These are phyloP conservation scores for Saitozyma podzolica DNA, from an alignment of 768 basidiomycete species.

Conservation along the genomic window DNA sequence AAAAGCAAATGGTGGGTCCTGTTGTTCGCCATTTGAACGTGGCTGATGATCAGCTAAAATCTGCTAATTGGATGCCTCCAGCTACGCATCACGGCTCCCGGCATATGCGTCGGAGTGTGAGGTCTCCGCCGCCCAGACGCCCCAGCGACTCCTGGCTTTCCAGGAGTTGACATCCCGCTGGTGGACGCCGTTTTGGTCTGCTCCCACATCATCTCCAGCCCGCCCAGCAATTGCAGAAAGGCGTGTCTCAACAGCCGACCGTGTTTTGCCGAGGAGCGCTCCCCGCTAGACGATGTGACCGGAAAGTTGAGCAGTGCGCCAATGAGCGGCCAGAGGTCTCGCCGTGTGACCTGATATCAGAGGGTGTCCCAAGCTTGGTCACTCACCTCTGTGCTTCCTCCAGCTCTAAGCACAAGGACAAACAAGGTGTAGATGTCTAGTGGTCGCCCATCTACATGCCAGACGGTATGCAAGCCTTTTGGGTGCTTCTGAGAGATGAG, in stretches of 20 bases:
- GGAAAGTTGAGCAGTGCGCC: slow-evolving; percentile 20
- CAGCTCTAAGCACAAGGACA: slow-evolving; percentile 20
- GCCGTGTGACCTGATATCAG: slow-evolving; percentile 16
- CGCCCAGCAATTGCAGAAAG: slow-evolving; percentile 20
- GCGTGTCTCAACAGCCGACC: slow-evolving; percentile 15
- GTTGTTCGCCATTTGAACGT: too few relatives aligned
- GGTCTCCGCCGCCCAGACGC: too few relatives aligned
- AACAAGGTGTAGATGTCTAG: slow-evolving; percentile 34
- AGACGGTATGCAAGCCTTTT: slow-evolving; percentile 23
- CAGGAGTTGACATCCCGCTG: too few relatives aligned
- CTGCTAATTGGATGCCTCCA: too few relatives aligned
- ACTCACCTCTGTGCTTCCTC: slow-evolving; percentile 30
- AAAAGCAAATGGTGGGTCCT: too few relatives aligned
- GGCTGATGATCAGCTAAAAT: too few relatives aligned
- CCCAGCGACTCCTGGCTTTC: too few relatives aligned
- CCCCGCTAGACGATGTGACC: slow-evolving; percentile 5
- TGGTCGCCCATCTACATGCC: slow-evolving; percentile 19
- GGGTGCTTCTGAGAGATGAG: slow-evolving; percentile 23
- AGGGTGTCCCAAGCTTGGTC: not conserved
- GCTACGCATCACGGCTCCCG: too few relatives aligned
- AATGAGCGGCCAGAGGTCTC: slow-evolving; percentile 28
- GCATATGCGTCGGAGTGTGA: too few relatives aligned
- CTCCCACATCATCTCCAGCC: slow-evolving; percentile 37
- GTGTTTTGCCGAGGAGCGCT: slow-evolving; percentile 1
- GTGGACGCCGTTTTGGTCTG: slow-evolving; percentile 17